Conservation (phyloP, 305 asterid genomes). For the Fraxinus ornus region DNA sequence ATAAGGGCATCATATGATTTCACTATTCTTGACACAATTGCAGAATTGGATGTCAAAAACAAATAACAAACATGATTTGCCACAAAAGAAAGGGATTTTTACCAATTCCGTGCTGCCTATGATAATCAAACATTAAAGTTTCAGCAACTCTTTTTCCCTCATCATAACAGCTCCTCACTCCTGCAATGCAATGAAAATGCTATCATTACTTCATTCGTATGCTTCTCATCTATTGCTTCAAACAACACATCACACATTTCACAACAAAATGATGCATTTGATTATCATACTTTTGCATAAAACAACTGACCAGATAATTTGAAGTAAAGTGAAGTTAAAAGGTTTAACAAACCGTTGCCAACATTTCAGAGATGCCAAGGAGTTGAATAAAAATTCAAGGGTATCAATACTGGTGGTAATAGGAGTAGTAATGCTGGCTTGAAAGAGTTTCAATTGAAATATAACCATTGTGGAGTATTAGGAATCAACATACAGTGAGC, state of each 20-base stretch:
- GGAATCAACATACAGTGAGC: background rate
- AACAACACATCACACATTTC: background rate
- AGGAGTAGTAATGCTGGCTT: background rate
- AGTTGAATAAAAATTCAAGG: background rate
- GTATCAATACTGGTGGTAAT: background rate
- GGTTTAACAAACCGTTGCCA: background rate
- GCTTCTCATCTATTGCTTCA: background rate
- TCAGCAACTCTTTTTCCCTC: slow-evolving; percentile 99
- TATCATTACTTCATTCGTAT: background rate
- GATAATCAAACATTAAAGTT: slow-evolving; percentile 98
- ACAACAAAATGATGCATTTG: background rate
- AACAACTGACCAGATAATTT: background rate
- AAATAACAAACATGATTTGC: background rate
- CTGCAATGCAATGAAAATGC: slow-evolving; percentile 39
- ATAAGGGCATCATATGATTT: background rate
- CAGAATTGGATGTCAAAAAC: background rate
- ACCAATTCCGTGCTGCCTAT: slow-evolving; percentile 97
- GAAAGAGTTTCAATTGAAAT: background rate
- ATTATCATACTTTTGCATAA: background rate
- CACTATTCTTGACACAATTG: background rate
- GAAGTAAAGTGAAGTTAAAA: background rate
- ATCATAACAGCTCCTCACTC: slow-evolving; percentile 97
- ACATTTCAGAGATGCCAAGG: background rate
- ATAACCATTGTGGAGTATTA: background rate
- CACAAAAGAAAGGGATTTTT: slow-evolving; percentile 15